Evolutionary conservation across 371 early-diverging fungal species (phyloP), one percentile per base, ranked within the genome.

Genomic region (Apophysomyces sp.): DNA sequence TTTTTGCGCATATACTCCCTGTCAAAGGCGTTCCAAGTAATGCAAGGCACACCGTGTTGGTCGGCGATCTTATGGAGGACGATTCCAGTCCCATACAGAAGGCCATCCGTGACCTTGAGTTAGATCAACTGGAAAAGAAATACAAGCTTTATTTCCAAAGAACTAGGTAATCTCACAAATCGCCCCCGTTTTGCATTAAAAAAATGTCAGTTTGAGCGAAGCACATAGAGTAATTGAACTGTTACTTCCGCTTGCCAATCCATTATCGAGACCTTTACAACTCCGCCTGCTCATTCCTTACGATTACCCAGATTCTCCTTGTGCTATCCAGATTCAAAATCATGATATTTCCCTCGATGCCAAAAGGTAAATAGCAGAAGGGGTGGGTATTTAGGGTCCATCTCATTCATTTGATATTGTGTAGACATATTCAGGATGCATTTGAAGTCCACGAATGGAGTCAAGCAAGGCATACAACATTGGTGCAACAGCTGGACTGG

Each of bases 401-500:
- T 12, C n/a, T 61, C 4, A 11, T 53, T 15, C 52, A 11, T 13
- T 37, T 53, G 13, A 6, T 3, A 31, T n/a, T 24, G 8, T 11
- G 40, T 56, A 77, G 78, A 37, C 39, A 61, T 4, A 68, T 77
- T 27, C 69, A 74, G 49, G 60, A 72, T 9, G 72, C 74, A 28
- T 74, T 77, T 65, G 67, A 72, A 49, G 72, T 65, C 39, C 63
- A 72, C 16, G 68, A 65, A 54, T 77, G 74, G 78, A 74, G 72
- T 52, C 74, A 77, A 53, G 65, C 62, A 60, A 57, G 63, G 49
- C 78, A 74, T 55, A 65, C 66, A 27, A 74, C 74, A 15, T 63
- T 77, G 34, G 67, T 77, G 34, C 78, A 77, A 57, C 78, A 77
- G 69, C 66, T 77, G 64, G 74, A 74, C 70, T 77, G 78, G 78